These are phyloP conservation scores for Phellinidium pouzarii DNA, from an alignment of 1,284 basidiomycete genomes.

Conservation along the genomic window DNA sequence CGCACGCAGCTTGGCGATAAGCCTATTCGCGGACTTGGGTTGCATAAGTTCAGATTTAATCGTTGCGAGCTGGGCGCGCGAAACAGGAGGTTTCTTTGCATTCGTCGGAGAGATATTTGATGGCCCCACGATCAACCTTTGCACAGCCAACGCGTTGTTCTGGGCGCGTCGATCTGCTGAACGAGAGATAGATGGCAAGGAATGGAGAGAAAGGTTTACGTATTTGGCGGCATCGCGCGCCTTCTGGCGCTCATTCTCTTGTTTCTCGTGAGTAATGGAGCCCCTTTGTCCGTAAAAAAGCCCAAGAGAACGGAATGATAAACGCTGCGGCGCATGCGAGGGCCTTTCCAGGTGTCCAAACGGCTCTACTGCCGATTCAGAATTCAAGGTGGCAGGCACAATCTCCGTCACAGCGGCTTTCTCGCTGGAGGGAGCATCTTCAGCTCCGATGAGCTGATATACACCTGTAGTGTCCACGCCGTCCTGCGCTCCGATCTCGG, in stretches of 20 bases:
- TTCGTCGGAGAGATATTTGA: conserved; percentile 26
- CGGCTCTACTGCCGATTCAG: background rate
- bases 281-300: conserved; percentile 34
- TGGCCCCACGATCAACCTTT: conserved; percentile 61
- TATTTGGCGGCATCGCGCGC: conserved; percentile 31
- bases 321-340: conserved; percentile 14
- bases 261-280: conserved; percentile 31
- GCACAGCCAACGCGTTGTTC: conserved; percentile 54
- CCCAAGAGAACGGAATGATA: conserved; percentile 34
- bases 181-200: conserved; percentile 21
- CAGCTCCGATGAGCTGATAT: conserved; percentile 1
- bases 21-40: conserved; percentile 58
- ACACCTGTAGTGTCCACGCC: conserved; percentile 5
- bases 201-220: conserved; percentile 27
- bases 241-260: conserved; percentile 34
- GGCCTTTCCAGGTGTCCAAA: background rate
- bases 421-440: background rate
- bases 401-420: background rate
- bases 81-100: conserved; percentile 33
- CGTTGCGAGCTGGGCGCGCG: conserved; percentile 51
- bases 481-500: background rate
- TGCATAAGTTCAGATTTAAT: conserved; percentile 63
- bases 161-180: conserved; percentile 52
- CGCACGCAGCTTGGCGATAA: conserved; percentile 58
- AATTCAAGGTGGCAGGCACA: background rate